These are phyloP conservation scores for Baorangia bicolor DNA, from an alignment of 768 basidiomycete genomes.

Conservation along the genomic window DNA sequence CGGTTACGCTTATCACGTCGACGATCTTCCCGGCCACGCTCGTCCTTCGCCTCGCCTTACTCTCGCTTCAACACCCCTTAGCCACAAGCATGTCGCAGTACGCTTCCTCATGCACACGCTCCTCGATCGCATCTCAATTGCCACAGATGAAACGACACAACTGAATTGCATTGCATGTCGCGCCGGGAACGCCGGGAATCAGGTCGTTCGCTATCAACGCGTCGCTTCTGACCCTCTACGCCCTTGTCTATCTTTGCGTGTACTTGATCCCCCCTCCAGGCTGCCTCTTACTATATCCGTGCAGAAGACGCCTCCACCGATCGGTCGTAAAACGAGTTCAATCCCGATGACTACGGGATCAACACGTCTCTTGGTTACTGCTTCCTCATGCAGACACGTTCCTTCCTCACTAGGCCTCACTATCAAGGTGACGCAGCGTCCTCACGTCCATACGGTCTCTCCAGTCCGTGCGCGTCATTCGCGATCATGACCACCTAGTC, in stretches of 20 bases:
- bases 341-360: constrained; percentile 19
- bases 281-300: constrained; percentile 9
- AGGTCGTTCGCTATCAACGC: neutral
- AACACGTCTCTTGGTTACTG: neutral
- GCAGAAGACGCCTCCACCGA: neutral
- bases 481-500: neutral
- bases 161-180: neutral
- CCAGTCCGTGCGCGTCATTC: neutral
- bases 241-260: constrained; percentile 2
- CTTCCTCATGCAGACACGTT: neutral
- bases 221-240: constrained; percentile 12
- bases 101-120: neutral
- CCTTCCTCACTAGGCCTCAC: neutral
- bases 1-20: constrained; percentile 3
- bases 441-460: neutral
- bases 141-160: neutral
- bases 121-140: constrained; percentile 4
- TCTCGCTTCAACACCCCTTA: constrained; percentile 5
- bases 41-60: neutral
- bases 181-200: neutral
- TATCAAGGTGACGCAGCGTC: neutral
- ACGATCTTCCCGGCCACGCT: constrained; percentile 1
- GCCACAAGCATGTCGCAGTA: neutral
- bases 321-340: constrained; percentile 1
- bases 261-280: neutral